phyloP scores from a whole-genome alignment of 306 rosid genomes.

The Prunus kanzakura region DNA sequence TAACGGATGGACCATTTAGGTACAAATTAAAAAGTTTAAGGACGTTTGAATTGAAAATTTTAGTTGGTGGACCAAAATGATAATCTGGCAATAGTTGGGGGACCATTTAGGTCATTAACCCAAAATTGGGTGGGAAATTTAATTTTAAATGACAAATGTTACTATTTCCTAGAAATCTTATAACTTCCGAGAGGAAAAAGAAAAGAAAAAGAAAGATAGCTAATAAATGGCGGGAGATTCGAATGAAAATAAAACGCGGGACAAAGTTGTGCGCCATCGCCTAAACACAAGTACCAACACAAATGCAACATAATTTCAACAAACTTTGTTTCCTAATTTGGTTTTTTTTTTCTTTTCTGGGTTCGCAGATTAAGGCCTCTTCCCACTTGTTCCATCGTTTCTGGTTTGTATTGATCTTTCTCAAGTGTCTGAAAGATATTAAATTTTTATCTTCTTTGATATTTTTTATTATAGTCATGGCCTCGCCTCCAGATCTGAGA shows the following conservation, averaged over 20 bases:
- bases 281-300: not conserved
- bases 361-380: conserved; percentile 38
- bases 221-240: conserved; percentile 1
- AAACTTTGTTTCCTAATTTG: not conserved
- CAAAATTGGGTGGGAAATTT: no score
- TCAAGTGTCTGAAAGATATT: not conserved
- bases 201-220: not conserved
- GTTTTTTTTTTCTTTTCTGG: not conserved
- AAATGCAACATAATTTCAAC: not conserved
- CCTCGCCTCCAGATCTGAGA: conserved; percentile 68
- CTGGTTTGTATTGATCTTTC: conserved; percentile 45
- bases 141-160: no score
- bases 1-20: no score
- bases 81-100: no score
- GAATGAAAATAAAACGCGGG: not conserved
- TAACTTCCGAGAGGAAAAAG: not conserved
- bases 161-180: no score
- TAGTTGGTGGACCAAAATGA: no score
- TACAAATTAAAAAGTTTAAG: no score
- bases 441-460: not conserved
- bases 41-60: no score
- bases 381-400: conserved; percentile 37
- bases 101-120: no score
- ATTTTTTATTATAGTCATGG: not conserved
- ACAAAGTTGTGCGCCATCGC: not conserved